These are phyloP conservation scores for Candida tetrigidarum DNA, from an alignment of 1,139 yeast species.

Conservation along the genomic window DNA sequence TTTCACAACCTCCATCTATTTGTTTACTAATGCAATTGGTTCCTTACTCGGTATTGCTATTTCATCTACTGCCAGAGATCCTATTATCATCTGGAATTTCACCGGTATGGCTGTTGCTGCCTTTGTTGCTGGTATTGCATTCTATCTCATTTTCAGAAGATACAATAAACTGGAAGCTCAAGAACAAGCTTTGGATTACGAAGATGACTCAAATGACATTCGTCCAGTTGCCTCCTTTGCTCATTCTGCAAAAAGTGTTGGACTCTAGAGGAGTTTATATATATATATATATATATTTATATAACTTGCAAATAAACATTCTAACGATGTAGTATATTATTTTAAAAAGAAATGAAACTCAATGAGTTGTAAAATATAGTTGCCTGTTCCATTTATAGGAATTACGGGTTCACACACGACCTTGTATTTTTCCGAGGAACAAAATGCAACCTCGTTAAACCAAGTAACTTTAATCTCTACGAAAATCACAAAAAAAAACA, in stretches of 20 bases:
- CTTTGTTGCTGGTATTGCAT: constrained; percentile 58
- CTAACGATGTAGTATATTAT: background rate
- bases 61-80: constrained; percentile 65
- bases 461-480: too few species aligned
- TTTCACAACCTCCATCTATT: constrained; percentile 62
- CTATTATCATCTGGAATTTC: constrained; percentile 69
- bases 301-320: background rate
- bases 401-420: background rate
- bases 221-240: constrained; percentile 27
- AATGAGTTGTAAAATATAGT: background rate
- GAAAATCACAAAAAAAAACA: too few species aligned
- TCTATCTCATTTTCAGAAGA: constrained; percentile 62
- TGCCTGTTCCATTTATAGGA: background rate
- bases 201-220: constrained; percentile 23
- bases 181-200: constrained; percentile 55
- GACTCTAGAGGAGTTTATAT: background rate
- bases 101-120: constrained; percentile 65
- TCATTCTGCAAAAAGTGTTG: constrained; percentile 24
- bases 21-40: constrained; percentile 67
- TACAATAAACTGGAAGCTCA: constrained; percentile 63
- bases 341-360: background rate
- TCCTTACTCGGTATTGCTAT: constrained; percentile 74
- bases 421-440: background rate
- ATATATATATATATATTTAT: background rate
- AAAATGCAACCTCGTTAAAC: background rate